Evolutionary conservation across 1,284 basidiomycete species (phyloP), one percentile per base, ranked within the genome.

Genomic region (Stereum hirsutum): DNA sequence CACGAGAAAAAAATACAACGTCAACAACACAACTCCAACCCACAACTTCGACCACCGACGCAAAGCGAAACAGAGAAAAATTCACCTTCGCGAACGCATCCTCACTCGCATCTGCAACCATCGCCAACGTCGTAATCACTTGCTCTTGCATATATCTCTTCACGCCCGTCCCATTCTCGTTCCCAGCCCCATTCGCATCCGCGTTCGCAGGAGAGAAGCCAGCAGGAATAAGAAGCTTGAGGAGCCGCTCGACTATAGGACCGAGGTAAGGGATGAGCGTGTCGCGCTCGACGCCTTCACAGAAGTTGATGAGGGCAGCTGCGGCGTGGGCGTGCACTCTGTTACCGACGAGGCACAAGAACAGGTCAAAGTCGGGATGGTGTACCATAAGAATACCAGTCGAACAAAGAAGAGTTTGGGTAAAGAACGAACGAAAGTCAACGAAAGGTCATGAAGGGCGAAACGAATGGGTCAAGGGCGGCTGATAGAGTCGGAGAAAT

Each of bases 281-380:
- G 15, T 82, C 73, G n/a, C 76, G 70, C 50, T 78, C 80, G 25
- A 86, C 82, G 30, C 83, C 83, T 57, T 90, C 83, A 59, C 86
- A 92, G 61, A 91, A 91, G 59, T 91, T 91, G 55, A 90, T 88
- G n/a, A 91, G 68, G 0, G 86, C 86, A 0, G 89, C 82, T 0
- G 87, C 86, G 0, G 89, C 86, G 52, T 92, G 89, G 0, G 86
- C 71, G 48, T 89, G 86, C 0, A 92, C 88, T 24, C 89, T 89
- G 52, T 19, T 6, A 19, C 21, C 10, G 17, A 11, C 3, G 33
- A 10, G 8, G 10, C 15, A 14, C 3, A n/a, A n/a, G n/a, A n/a
- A n/a, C n/a, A n/a, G n/a, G n/a, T n/a, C n/a, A n/a, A n/a, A n/a
- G n/a, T n/a, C n/a, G n/a, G n/a, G n/a, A n/a, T n/a, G n/a, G n/a